Percentiles rank a stretch among this genome's conserved stretches.
These are phyloP conservation scores for Rosa hybrid DNA, from an alignment of 331 rosid genomes.

Conservation along the genomic window DNA sequence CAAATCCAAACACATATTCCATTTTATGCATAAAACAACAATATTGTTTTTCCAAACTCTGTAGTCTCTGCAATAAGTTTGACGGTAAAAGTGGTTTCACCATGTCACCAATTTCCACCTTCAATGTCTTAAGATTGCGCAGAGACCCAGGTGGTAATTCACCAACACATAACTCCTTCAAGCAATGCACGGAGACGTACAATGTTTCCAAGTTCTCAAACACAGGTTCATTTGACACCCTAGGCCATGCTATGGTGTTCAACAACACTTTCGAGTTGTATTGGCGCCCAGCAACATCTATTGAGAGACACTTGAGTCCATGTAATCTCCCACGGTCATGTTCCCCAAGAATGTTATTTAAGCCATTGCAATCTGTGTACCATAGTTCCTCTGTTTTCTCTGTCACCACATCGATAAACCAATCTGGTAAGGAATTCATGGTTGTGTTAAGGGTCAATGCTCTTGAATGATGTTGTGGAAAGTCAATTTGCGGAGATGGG, in stretches of 20 bases:
- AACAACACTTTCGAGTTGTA: no score
- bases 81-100: neutral
- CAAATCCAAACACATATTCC: constrained; percentile 17
- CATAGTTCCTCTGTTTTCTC: neutral
- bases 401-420: neutral
- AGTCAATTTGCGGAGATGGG: no score
- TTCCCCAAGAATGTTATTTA: neutral
- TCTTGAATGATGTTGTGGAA: neutral
- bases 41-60: neutral
- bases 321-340: neutral
- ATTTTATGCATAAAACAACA: neutral
- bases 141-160: constrained; percentile 1
- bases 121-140: neutral
- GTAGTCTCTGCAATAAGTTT: neutral
- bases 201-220: constrained; percentile 4
- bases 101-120: neutral
- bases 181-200: neutral
- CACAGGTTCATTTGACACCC: neutral
- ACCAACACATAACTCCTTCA: neutral
- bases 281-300: neutral
- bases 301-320: neutral
- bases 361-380: no score
- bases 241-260: neutral
- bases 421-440: constrained; percentile 1
- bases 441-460: neutral